Base-by-base conservation (phyloP, 2,329 filamentous ascomycete species). In the Neocatenulostroma microsporum region DNA sequence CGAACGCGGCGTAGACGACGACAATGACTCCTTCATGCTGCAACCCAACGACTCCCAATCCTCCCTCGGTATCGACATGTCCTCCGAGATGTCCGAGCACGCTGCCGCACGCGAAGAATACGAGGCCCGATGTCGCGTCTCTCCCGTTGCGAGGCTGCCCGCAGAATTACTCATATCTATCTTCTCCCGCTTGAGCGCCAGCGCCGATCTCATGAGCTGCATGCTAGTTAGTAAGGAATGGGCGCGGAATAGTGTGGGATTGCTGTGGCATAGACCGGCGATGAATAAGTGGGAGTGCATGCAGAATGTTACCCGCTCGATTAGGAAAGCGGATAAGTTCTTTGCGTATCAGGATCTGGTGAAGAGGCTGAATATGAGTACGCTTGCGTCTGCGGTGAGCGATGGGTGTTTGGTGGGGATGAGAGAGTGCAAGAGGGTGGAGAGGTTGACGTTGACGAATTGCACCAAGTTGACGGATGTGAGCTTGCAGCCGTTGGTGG, bases 191-290 rank as follows among this genome's bases (percentile, higher is more conserved):
- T 75, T 98, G 40, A 80, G 72, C 53, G 74, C 87, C 2, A 50
- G 58, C 18, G 67, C 70, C 29, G 89, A 98, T 55, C 73, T 95
- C 50, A 74, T 86, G 49, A 81, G 80, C 62, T 93, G 84, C 63
- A 88, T 96, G 84, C 70, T 91, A 47, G 88, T 94, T n/a, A 95
- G 82, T 55, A 88, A 87, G 62, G 78, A 82, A 45, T 98, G 91
- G 91, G 84, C 91, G 19, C 73, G 82, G 45, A 95, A 95, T 57
- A 82, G 84, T 34, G 91, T 96, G 49, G 89, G 91, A 46, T 74
- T 94, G 47, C 72, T 98, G 15, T 98, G 91, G 91, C 88, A 95
- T 61, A 76, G 91, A 25, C 91, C 91, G 1, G 80, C 85, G 19
- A 96, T 91, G 66, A 87, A 82, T 53, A 85, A 79, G 51, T 95